phyloP scores from a whole-genome alignment of 768 basidiomycete species.

The Suillus discolor region DNA sequence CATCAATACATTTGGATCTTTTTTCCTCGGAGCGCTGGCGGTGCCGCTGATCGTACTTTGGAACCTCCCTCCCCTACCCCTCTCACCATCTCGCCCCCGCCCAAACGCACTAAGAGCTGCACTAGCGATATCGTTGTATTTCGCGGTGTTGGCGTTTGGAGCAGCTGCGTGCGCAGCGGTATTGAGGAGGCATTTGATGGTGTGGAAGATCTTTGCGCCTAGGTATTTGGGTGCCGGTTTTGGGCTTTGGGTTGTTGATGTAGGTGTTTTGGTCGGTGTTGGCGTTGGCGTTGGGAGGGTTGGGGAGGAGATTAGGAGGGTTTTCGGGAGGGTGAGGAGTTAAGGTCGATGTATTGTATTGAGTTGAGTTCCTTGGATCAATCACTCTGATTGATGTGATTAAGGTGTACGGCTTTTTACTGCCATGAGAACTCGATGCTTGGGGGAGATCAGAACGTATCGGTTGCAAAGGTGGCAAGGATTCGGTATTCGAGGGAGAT shows the following conservation, averaged over 20 bases:
- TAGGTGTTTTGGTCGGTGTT: conserved; percentile 64
- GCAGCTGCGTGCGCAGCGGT: conserved; percentile 74
- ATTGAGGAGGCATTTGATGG: conserved; percentile 88
- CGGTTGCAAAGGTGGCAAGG: no score
- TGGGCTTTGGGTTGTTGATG: conserved; percentile 69
- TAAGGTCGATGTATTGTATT: not conserved
- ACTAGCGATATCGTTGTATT: conserved; percentile 73
- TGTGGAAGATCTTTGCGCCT: conserved; percentile 99
- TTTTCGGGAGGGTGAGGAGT: not conserved
- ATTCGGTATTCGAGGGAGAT: no score
- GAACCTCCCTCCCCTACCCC: conserved; percentile 71
- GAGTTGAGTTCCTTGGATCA: not conserved
- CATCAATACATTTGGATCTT: conserved; percentile 70
- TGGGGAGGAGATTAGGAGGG: not conserved
- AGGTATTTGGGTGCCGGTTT: conserved; percentile 82
- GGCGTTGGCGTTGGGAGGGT: conserved; percentile 43
- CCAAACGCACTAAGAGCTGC: conserved; percentile 51
- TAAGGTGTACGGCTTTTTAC: not conserved
- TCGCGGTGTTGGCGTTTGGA: conserved; percentile 62
- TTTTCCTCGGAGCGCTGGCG: not conserved
- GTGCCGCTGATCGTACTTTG: conserved; percentile 45
- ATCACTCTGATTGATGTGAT: no score
- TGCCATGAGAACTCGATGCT: no score
- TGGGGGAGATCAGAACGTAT: no score
- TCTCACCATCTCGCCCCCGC: conserved; percentile 10